Conservation (phyloP, 2,329 filamentous ascomycete species). For the Ophiostoma ips region DNA sequence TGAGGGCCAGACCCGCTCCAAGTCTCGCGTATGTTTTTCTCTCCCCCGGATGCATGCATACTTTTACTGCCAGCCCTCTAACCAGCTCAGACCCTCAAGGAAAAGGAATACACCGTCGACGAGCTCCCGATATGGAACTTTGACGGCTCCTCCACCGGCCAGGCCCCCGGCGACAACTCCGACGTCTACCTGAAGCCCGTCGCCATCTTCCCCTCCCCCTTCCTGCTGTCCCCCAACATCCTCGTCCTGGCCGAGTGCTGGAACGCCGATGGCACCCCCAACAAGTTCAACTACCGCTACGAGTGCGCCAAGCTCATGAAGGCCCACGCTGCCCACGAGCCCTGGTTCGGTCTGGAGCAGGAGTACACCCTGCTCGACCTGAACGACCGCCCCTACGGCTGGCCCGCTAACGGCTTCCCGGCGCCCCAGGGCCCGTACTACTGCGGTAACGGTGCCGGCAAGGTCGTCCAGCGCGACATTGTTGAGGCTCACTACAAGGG, state of each 20-base stretch:
- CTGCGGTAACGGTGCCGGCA: slow-evolving; percentile 94
- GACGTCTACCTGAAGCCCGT: slow-evolving; percentile 39
- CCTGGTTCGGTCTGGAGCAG: slow-evolving; percentile 97
- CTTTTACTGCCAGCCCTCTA: too few relatives aligned
- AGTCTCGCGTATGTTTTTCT: slow-evolving; percentile 68
- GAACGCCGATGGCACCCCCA: slow-evolving; percentile 86
- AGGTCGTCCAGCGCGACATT: slow-evolving; percentile 95
- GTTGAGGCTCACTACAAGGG: slow-evolving; percentile 67
- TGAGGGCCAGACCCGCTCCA: slow-evolving; percentile 72
- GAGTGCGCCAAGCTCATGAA: slow-evolving; percentile 86
- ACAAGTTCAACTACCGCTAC: slow-evolving; percentile 97
- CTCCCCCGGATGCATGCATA: too few relatives aligned
- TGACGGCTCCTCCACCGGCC: slow-evolving; percentile 62
- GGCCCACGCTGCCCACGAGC: slow-evolving; percentile 64
- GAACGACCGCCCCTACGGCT: slow-evolving; percentile 81
- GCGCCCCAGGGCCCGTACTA: slow-evolving; percentile 92
- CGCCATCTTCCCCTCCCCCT: slow-evolving; percentile 68
- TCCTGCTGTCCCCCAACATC: slow-evolving; percentile 61
- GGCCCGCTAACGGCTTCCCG: slow-evolving; percentile 77
- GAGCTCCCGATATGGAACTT: slow-evolving; percentile 68
- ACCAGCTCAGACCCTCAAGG: slow-evolving; percentile 13
- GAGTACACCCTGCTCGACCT: slow-evolving; percentile 90
- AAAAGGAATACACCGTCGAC: slow-evolving; percentile 21
- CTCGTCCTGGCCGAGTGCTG: slow-evolving; percentile 91
- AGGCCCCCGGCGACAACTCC: slow-evolving; percentile 66